These are phyloP conservation scores for Cladosporium sp. DNA, from an alignment of 2,329 filamentous ascomycete genomes.

Conservation along the genomic window DNA sequence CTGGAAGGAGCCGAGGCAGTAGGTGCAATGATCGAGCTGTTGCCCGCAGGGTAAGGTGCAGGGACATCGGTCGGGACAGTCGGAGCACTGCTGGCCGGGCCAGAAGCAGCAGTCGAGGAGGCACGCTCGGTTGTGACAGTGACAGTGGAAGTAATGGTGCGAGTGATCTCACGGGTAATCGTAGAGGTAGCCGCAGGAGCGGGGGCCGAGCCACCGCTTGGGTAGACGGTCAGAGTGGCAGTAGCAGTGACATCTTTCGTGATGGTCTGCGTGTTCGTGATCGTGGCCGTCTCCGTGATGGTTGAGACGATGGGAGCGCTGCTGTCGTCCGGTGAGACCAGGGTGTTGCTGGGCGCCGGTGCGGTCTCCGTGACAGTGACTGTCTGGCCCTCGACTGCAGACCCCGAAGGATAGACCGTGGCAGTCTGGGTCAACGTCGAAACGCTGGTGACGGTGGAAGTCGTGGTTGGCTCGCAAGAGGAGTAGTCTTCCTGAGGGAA, in stretches of 20 bases:
- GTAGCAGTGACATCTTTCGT: conserved; percentile 3
- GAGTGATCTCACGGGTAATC: background rate
- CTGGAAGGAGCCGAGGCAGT: conserved; percentile 8
- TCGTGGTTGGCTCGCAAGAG: conserved; percentile 9
- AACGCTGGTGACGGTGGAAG: conserved; percentile 7
- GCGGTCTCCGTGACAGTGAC: conserved; percentile 16
- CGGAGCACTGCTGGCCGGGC: background rate
- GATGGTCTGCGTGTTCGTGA: conserved; percentile 12
- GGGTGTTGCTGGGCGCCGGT: background rate
- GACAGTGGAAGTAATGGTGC: background rate
- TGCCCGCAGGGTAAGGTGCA: conserved; percentile 7
- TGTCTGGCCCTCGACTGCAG: background rate
- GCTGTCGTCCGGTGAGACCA: conserved; percentile 1
- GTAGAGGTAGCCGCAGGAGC: conserved; percentile 7
- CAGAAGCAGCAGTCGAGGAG: background rate
- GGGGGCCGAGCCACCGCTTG: background rate
- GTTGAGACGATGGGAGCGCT: background rate
- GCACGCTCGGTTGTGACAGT: background rate
- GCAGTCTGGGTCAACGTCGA: conserved; percentile 5
- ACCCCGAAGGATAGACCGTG: background rate
- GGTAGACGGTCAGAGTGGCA: background rate
- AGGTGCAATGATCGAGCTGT: conserved; percentile 1
- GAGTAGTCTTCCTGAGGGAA: conserved; percentile 7
- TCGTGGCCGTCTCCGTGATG: conserved; percentile 16
- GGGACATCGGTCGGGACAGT: background rate